Conservation (phyloP, 441 rosid genomes). For the Gossypium schwendimanii region DNA sequence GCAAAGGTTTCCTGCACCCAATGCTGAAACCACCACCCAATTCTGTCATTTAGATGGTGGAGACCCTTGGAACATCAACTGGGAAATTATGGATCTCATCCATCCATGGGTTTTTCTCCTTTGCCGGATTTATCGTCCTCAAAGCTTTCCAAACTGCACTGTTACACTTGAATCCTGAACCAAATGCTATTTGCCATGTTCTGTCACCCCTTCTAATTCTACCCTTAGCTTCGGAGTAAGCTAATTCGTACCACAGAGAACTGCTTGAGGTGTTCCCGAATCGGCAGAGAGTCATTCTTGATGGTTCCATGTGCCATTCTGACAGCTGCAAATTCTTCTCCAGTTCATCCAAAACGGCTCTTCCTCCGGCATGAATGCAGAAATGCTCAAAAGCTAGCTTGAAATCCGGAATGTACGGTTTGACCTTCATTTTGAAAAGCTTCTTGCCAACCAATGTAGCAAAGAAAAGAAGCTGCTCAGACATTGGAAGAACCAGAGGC, state of each 20-base stretch:
- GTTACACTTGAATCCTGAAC: constrained; percentile 34
- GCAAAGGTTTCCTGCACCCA: background rate
- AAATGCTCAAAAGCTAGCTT: constrained; percentile 24
- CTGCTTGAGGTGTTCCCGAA: constrained; percentile 52
- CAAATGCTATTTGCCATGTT: constrained; percentile 35
- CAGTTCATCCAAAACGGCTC: constrained; percentile 35
- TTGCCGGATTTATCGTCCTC: constrained; percentile 32
- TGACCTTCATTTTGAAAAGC: constrained; percentile 31
- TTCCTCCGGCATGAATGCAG: constrained; percentile 33
- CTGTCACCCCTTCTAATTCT: constrained; percentile 41
- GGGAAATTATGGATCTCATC: constrained; percentile 29
- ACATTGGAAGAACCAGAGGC: constrained; percentile 36
- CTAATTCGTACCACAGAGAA: constrained; percentile 25
- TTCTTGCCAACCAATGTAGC: constrained; percentile 32
- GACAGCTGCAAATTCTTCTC: constrained; percentile 40
- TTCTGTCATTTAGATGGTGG: constrained; percentile 20
- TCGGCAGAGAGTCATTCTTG: constrained; percentile 45
- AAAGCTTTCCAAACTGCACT: constrained; percentile 48
- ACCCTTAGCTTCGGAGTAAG: constrained; percentile 21
- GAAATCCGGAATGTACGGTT: constrained; percentile 35
- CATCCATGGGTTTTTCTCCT: constrained; percentile 45
- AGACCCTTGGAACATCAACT: constrained; percentile 36
- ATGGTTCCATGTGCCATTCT: constrained; percentile 55
- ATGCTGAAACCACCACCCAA: too few species aligned
- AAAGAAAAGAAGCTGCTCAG: constrained; percentile 34